A percentile compares a stretch with the other conserved stretches of the same genome.
Evolutionary conservation across 1,284 basidiomycete genomes (phyloP).

Genomic region (Ustilago vetiveriae): DNA sequence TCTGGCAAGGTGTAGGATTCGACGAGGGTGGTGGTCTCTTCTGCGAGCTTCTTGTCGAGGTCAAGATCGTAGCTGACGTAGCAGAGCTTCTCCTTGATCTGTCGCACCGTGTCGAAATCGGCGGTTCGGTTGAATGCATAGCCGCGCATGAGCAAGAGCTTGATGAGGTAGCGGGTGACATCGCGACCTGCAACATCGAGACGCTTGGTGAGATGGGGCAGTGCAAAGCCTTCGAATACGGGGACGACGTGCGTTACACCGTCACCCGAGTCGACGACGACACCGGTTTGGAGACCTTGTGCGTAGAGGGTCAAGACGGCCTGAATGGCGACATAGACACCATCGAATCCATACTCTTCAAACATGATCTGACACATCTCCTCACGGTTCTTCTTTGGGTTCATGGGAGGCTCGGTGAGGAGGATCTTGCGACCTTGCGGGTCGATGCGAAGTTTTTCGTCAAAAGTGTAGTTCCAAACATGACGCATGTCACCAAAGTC

Average conservation of each 20-base stretch:
- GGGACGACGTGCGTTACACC: constrained; percentile 99
- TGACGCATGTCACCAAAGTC: constrained; percentile 99
- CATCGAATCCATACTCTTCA: constrained; percentile 95
- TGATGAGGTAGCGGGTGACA: constrained; percentile 98
- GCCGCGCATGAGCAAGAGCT: constrained; percentile 94
- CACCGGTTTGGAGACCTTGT: constrained; percentile 95
- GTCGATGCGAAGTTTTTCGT: constrained; percentile 91
- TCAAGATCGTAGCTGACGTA: constrained; percentile 96
- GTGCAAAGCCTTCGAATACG: constrained; percentile 94
- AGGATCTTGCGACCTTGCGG: constrained; percentile 88
- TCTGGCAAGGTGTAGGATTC: constrained; percentile 98
- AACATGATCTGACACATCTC: constrained; percentile 99
- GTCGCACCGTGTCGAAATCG: constrained; percentile 97
- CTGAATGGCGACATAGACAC: constrained; percentile 97
- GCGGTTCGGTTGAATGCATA: constrained; percentile 99
- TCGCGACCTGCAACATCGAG: constrained; percentile 94
- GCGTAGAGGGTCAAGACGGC: constrained; percentile 97
- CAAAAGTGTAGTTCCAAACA: constrained; percentile 97
- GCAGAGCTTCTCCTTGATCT: constrained; percentile 98
- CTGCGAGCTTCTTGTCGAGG: constrained; percentile 88
- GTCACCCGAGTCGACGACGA: constrained; percentile 98
- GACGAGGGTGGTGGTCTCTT: constrained; percentile 95
- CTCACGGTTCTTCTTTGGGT: constrained; percentile 91
- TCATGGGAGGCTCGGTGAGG: constrained; percentile 99
- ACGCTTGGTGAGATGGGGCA: constrained; percentile 91